Conservation (phyloP, 257 asterid species). For the Solanum rostratum region DNA sequence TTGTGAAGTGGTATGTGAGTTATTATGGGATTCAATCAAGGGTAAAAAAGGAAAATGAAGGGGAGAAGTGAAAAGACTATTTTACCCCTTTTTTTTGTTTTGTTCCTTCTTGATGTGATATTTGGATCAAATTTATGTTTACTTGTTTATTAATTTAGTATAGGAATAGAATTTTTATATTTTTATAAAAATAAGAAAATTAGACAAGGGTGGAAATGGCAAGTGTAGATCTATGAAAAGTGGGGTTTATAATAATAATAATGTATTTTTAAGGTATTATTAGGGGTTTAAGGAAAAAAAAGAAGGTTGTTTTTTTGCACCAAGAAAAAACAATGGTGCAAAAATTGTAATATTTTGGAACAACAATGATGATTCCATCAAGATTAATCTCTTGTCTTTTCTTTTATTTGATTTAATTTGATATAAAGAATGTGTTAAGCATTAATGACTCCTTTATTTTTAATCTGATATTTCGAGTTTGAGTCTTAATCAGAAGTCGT, state of each 20-base stretch:
- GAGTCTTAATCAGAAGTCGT: neutral
- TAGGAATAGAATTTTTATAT: conserved; percentile 28
- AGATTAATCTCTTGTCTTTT: conserved; percentile 18
- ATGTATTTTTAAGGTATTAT: conserved; percentile 7
- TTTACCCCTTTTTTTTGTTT: neutral
- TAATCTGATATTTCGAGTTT: fast-evolving
- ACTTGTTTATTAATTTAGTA: conserved; percentile 16
- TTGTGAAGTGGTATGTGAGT: conserved; percentile 80
- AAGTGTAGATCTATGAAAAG: conserved; percentile 40
- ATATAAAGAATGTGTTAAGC: neutral
- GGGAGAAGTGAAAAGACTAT: neutral
- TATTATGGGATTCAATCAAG: conserved; percentile 77
- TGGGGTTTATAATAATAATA: conserved; percentile 39
- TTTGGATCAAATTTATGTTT: conserved; percentile 11
- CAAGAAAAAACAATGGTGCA: conserved; percentile 10
- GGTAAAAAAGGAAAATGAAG: conserved; percentile 49
- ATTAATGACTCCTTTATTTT: neutral
- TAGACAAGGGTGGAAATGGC: conserved; percentile 1
- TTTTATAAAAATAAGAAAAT: neutral
- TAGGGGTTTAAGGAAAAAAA: neutral
- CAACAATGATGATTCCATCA: conserved; percentile 19
- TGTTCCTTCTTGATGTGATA: neutral
- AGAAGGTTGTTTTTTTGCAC: conserved; percentile 16
- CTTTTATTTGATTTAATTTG: neutral
- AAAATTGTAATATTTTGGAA: conserved; percentile 24